A percentile compares a stretch with the other conserved stretches of the same genome.
Conservation (phyloP, 2,329 filamentous ascomycete genomes). For the Aureobasidium musti region DNA sequence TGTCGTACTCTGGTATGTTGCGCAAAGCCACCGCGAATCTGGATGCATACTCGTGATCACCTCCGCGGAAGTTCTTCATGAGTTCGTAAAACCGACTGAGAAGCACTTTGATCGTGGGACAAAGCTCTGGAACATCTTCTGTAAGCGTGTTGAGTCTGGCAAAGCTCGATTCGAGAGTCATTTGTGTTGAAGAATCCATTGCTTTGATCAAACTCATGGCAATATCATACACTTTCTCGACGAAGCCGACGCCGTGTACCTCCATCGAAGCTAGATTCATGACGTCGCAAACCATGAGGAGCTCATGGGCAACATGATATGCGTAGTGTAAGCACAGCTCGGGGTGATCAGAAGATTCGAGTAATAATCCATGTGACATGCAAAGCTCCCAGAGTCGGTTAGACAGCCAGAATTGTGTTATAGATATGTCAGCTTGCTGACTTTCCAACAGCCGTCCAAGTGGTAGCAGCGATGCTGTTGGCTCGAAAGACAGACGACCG, state of each 20-base stretch:
- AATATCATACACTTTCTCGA: slow-evolving; percentile 48
- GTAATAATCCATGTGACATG: slow-evolving; percentile 45
- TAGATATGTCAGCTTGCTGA: slow-evolving; percentile 47
- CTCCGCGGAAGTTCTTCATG: not conserved
- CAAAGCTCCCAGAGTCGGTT: slow-evolving; percentile 49
- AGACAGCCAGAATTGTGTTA: slow-evolving; percentile 50
- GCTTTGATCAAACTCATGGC: slow-evolving; percentile 36
- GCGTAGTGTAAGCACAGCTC: slow-evolving; percentile 46
- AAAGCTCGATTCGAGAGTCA: slow-evolving; percentile 31
- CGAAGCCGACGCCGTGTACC: slow-evolving; percentile 46
- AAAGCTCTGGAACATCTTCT: not conserved
- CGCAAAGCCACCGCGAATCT: not conserved
- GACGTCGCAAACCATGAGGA: not conserved
- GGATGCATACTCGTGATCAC: not conserved
- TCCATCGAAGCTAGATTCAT: slow-evolving; percentile 44
- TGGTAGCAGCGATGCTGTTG: slow-evolving; percentile 37
- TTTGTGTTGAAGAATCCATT: slow-evolving; percentile 31
- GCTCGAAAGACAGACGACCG: slow-evolving; percentile 45
- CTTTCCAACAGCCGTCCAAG: slow-evolving; percentile 40
- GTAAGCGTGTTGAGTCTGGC: not conserved
- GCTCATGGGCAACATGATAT: slow-evolving; percentile 20
- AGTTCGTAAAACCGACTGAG: not conserved
- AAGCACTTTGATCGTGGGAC: not conserved
- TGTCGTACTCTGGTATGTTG: not conserved
- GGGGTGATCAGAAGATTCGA: slow-evolving; percentile 41